Conservation (phyloP, 805 yeast species). For the Gaillardinia entomophila region DNA sequence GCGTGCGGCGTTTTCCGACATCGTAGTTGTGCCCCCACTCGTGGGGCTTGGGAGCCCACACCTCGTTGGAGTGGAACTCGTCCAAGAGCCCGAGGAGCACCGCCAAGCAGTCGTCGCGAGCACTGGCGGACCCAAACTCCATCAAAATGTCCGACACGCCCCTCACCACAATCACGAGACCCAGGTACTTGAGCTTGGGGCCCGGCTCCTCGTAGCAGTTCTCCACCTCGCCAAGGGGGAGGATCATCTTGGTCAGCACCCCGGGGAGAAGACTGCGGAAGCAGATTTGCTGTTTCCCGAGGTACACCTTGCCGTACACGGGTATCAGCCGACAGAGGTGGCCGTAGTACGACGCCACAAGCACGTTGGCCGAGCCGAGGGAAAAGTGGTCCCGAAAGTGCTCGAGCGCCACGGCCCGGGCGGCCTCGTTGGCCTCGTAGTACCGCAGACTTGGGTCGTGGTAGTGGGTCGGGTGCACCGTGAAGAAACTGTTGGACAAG, state of each 20-base stretch:
- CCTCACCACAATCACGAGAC: constrained; percentile 60
- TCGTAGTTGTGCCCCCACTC: constrained; percentile 19
- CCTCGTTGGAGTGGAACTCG: constrained; percentile 18
- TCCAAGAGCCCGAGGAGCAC: constrained; percentile 50
- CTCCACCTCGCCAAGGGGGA: constrained; percentile 73
- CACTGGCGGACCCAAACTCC: constrained; percentile 60
- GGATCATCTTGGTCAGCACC: constrained; percentile 68
- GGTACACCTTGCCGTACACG: constrained; percentile 74
- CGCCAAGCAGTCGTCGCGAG: constrained; percentile 69
- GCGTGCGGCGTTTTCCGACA: constrained; percentile 1
- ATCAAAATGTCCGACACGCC: constrained; percentile 75
- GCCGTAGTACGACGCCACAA: constrained; percentile 66
- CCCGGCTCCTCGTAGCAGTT: constrained; percentile 64
- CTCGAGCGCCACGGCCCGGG: constrained; percentile 42
- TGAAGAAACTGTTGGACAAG: constrained; percentile 42
- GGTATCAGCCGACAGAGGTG: constrained; percentile 70
- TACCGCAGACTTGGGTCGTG: constrained; percentile 44
- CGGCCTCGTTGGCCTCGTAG: constrained; percentile 40
- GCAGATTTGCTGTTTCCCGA: constrained; percentile 66
- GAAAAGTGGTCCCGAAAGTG: constrained; percentile 66
- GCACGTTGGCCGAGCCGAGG: constrained; percentile 41
- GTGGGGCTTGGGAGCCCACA: constrained; percentile 14
- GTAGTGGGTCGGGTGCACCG: constrained; percentile 60
- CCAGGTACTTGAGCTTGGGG: constrained; percentile 60
- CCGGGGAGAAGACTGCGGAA: constrained; percentile 80